These are phyloP conservation scores for Pilasporangium apinafurcum DNA, from an alignment of 352 stramenopile genomes.

Conservation along the genomic window DNA sequence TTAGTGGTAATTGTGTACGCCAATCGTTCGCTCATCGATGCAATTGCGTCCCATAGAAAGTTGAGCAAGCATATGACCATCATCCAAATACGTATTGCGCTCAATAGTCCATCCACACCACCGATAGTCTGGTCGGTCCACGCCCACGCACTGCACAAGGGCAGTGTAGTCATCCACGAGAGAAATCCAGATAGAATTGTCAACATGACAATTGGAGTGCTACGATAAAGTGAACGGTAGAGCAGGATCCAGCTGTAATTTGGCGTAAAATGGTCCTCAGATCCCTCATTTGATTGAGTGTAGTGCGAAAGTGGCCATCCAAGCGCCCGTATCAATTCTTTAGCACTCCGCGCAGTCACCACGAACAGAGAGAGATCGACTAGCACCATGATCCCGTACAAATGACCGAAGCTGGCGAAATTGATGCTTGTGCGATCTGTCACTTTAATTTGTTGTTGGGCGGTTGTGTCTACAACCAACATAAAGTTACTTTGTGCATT, in stretches of 20 bases:
- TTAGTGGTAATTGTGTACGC: conserved; percentile 31
- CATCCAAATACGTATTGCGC: conserved; percentile 40
- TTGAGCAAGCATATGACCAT: conserved; percentile 31
- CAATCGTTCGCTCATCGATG: conserved; percentile 17
- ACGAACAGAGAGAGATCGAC: conserved; percentile 30
- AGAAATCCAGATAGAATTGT: conserved; percentile 32
- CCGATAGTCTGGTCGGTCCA: conserved; percentile 18
- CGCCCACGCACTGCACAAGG: conserved; percentile 34
- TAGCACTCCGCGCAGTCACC: conserved; percentile 12
- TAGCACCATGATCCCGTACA: conserved; percentile 38
- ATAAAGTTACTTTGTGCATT: conserved; percentile 29
- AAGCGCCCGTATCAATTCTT: conserved; percentile 31
- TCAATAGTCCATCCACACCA: conserved; percentile 19
- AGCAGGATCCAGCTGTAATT: conserved; percentile 36
- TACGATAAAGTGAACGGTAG: conserved; percentile 52
- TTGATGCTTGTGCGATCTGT: conserved; percentile 26
- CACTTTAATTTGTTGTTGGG: conserved; percentile 10
- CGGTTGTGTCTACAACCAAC: conserved; percentile 4
- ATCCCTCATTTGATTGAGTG: conserved; percentile 6
- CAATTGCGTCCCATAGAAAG: conserved; percentile 26
- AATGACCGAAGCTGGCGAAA: conserved; percentile 43
- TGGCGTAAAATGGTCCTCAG: background rate
- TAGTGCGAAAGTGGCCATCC: conserved; percentile 16
- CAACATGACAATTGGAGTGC: conserved; percentile 21
- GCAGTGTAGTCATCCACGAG: conserved; percentile 44